Conservation (phyloP, 495 filamentous ascomycete genomes). For the Xylaria curta region DNA sequence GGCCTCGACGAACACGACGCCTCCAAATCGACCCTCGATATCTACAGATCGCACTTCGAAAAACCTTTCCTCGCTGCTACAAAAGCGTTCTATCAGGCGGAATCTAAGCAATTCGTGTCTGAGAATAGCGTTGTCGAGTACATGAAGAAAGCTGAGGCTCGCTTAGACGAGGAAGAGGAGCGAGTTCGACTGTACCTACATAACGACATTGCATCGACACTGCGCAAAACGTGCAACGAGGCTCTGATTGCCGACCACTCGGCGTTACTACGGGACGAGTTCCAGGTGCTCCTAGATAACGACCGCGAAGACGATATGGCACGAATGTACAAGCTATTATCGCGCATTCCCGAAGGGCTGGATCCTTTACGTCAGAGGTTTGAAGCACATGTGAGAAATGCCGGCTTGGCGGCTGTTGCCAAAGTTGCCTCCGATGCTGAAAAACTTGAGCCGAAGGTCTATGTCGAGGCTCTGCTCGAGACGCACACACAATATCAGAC, state of each 20-base stretch:
- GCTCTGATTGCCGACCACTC: slow-evolving; percentile 91
- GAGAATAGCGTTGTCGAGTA: slow-evolving; percentile 99
- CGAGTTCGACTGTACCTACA: slow-evolving; percentile 93
- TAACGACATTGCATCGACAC: slow-evolving; percentile 77
- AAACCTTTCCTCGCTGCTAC: slow-evolving; percentile 89
- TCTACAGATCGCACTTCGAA: slow-evolving; percentile 92
- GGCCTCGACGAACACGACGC: slow-evolving; percentile 93
- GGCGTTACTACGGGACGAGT: slow-evolving; percentile 85
- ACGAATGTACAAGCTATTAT: slow-evolving; percentile 93
- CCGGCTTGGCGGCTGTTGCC: slow-evolving; percentile 84
- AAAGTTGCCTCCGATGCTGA: slow-evolving; percentile 91
- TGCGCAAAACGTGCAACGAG: slow-evolving; percentile 87
- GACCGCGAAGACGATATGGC: slow-evolving; percentile 94
- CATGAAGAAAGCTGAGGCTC: slow-evolving; percentile 98
- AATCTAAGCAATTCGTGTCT: slow-evolving; percentile 91
- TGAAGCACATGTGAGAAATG: slow-evolving; percentile 89
- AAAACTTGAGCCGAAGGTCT: slow-evolving; percentile 91
- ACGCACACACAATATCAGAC: slow-evolving; percentile 92
- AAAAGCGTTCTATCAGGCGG: slow-evolving; percentile 81
- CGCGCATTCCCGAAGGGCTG: slow-evolving; percentile 88
- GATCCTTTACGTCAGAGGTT: slow-evolving; percentile 90
- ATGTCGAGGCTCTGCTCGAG: slow-evolving; percentile 93
- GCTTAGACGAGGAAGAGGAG: slow-evolving; percentile 93
- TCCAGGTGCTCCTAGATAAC: slow-evolving; percentile 93
- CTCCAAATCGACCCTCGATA: slow-evolving; percentile 91